Evolutionary conservation across 257 asterid genomes (phyloP).

Genomic region (Euphrasia confusa): DNA sequence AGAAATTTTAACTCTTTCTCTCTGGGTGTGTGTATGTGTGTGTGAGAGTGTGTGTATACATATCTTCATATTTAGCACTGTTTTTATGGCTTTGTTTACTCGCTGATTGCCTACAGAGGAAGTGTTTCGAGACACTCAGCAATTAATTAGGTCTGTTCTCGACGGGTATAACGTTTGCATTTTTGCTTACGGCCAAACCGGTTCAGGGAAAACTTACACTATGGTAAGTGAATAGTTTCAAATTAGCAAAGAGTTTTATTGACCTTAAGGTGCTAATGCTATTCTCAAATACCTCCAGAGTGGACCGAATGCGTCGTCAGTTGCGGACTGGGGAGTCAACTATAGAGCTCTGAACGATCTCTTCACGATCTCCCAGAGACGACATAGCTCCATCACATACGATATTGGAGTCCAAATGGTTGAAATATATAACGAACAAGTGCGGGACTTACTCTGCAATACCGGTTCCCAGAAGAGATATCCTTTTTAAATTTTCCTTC

Average conservation of each 20-base stretch:
- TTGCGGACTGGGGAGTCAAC: constrained; percentile 88
- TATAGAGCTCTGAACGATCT: constrained; percentile 95
- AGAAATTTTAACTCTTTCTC: constrained; percentile 2
- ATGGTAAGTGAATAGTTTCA: constrained; percentile 50
- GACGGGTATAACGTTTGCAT: constrained; percentile 95
- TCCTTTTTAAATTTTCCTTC: constrained; percentile 41
- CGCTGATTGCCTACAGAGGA: constrained; percentile 49
- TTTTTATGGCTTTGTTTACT: constrained; percentile 14
- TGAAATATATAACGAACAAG: constrained; percentile 95
- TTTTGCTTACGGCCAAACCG: constrained; percentile 97
- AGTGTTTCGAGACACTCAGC: constrained; percentile 83
- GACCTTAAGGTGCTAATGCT: constrained; percentile 19
- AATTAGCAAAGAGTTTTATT: constrained; percentile 6
- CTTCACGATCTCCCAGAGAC: constrained; percentile 67
- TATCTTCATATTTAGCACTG: not conserved
- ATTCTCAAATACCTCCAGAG: constrained; percentile 43
- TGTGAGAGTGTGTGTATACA: no score
- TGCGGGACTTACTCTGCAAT: constrained; percentile 76
- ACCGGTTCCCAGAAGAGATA: constrained; percentile 71
- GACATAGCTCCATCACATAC: constrained; percentile 63
- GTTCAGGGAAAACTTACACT: constrained; percentile 94
- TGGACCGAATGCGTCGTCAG: constrained; percentile 73
- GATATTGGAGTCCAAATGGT: constrained; percentile 95
- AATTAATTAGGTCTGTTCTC: constrained; percentile 85
- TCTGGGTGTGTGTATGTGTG: no score